phyloP scores from a whole-genome alignment of 2,329 filamentous ascomycete genomes.

The Phaeosphaeriaceae sp. region DNA sequence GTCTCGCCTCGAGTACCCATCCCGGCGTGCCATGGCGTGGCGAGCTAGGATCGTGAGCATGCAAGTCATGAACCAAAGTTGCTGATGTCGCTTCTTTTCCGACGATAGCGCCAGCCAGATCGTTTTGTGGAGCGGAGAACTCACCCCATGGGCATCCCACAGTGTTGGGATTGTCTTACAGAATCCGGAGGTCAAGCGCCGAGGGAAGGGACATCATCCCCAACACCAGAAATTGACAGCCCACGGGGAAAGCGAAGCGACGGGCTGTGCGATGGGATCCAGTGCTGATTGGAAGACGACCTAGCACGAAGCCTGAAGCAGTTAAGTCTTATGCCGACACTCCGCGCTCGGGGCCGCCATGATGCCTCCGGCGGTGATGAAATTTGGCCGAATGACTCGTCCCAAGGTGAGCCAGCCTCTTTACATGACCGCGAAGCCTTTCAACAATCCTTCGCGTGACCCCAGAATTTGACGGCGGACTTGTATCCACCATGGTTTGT shows the following conservation, averaged over 20 bases:
- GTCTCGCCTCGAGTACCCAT: not conserved
- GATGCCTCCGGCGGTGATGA: not conserved
- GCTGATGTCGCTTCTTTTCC: not conserved
- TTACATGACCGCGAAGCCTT: not conserved
- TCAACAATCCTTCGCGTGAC: not conserved
- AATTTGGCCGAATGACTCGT: not conserved
- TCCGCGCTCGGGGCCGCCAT: not conserved
- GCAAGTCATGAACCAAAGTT: not conserved
- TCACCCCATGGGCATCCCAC: not conserved
- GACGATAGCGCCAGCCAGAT: not conserved
- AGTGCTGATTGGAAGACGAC: not conserved
- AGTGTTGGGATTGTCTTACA: not conserved
- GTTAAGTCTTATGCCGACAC: not conserved
- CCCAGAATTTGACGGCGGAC: not conserved
- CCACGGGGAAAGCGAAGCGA: not conserved
- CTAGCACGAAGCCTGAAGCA: not conserved
- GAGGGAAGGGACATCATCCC: not conserved
- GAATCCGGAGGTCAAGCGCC: not conserved
- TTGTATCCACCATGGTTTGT: not conserved
- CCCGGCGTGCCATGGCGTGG: not conserved
- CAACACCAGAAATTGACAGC: not conserved
- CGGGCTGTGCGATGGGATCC: not conserved
- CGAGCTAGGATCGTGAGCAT: not conserved
- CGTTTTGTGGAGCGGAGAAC: not conserved
- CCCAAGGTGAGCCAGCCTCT: not conserved